phyloP scores from a whole-genome alignment of 805 yeast species.

The Zygotorulaspora florentina region DNA sequence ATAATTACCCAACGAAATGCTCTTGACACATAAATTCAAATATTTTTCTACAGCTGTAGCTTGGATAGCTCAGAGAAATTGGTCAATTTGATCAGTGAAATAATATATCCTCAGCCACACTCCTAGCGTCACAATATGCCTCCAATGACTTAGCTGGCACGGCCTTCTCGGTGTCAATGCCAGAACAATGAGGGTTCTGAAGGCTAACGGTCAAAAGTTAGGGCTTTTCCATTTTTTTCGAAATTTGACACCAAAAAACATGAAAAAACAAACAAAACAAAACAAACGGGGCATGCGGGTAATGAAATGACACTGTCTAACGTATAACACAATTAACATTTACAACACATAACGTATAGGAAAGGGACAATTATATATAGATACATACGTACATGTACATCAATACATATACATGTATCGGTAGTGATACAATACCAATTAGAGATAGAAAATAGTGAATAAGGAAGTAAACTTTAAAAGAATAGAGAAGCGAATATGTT shows the following conservation, averaged over 20 bases:
- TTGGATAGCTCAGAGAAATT: background rate
- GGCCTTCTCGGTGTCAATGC: background rate
- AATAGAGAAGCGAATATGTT: no score
- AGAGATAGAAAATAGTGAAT: background rate
- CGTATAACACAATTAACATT: no score
- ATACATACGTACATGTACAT: background rate
- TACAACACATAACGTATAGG: background rate
- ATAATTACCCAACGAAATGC: background rate
- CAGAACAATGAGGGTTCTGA: constrained; percentile 1
- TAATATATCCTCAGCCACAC: background rate
- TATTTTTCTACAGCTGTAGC: background rate
- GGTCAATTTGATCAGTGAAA: no score
- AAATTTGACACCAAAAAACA: background rate
- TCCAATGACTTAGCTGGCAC: background rate
- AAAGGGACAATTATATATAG: background rate
- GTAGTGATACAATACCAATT: background rate
- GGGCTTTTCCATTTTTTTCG: background rate
- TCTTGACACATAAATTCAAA: background rate
- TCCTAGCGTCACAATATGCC: background rate
- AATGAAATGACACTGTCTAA: no score
- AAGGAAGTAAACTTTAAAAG: no score
- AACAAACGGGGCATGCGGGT: no score
- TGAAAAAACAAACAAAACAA: no score
- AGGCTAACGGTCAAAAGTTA: background rate
- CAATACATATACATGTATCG: background rate